Evolutionary conservation across 805 yeast genomes (phyloP).

Genomic region (Yamadazyma endophytica): DNA sequence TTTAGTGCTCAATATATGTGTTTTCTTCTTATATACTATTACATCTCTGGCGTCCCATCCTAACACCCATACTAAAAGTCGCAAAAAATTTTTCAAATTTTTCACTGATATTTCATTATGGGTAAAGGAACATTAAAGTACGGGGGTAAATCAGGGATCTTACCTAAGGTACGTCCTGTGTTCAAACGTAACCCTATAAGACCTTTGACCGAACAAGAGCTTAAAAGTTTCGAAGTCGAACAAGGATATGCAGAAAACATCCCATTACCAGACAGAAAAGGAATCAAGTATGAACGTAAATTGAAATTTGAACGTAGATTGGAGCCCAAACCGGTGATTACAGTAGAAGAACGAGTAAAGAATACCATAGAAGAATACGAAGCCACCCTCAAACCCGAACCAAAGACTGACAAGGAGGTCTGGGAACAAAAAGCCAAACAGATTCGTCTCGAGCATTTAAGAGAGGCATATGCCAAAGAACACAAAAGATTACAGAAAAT

Average conservation of each 20-base stretch:
- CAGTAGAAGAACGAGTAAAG: slow-evolving; percentile 58
- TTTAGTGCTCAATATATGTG: too few relatives aligned
- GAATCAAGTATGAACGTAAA: slow-evolving; percentile 44
- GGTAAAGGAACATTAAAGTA: slow-evolving; percentile 48
- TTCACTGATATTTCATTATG: slow-evolving; percentile 22
- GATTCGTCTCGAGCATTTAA: slow-evolving; percentile 68
- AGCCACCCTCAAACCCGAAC: too few relatives aligned
- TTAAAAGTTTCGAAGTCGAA: slow-evolving; percentile 41
- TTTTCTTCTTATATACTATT: too few relatives aligned
- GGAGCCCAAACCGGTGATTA: slow-evolving; percentile 45
- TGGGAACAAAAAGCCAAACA: slow-evolving; percentile 53
- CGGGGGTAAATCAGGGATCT: slow-evolving; percentile 73
- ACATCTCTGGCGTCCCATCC: too few relatives aligned
- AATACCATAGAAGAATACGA: slow-evolving; percentile 49
- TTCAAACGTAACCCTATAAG: slow-evolving; percentile 60
- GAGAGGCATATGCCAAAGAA: slow-evolving; percentile 56
- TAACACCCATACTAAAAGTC: too few relatives aligned
- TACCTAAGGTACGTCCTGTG: slow-evolving; percentile 74
- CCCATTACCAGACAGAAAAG: slow-evolving; percentile 59
- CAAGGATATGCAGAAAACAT: slow-evolving; percentile 70
- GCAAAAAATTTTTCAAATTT: slow-evolving; percentile 6
- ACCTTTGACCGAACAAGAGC: slow-evolving; percentile 42
- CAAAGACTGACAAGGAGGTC: slow-evolving; percentile 30
- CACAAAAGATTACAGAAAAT: slow-evolving; percentile 43
- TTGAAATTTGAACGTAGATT: slow-evolving; percentile 56